phyloP scores from a whole-genome alignment of 805 yeast genomes.

The Barnettozyma californica region DNA sequence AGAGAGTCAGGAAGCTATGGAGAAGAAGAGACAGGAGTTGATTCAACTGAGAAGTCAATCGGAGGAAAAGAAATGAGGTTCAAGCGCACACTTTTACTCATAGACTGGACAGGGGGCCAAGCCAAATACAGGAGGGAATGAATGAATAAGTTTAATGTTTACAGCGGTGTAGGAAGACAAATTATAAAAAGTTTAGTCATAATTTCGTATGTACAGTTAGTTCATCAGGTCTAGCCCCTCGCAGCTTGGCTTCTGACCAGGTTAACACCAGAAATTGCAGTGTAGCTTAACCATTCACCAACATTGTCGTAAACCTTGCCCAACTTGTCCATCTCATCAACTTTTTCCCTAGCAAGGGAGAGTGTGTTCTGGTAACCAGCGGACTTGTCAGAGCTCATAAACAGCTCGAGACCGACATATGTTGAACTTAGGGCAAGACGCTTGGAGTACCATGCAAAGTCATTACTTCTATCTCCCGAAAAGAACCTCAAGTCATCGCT shows the following conservation, averaged over 20 bases:
- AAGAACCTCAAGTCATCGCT: constrained; percentile 79
- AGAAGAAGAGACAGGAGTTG: constrained; percentile 51
- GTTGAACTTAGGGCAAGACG: constrained; percentile 64
- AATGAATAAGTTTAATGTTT: not conserved
- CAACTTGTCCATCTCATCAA: constrained; percentile 45
- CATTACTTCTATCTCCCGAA: constrained; percentile 75
- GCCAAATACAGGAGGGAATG: not conserved
- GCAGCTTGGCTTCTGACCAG: constrained; percentile 65
- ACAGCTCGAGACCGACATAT: constrained; percentile 72
- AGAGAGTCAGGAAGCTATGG: constrained; percentile 49
- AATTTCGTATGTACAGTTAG: constrained; percentile 2
- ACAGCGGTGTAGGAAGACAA: not conserved
- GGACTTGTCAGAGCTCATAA: constrained; percentile 73
- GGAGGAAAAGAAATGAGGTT: constrained; percentile 5
- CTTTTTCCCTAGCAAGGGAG: constrained; percentile 56
- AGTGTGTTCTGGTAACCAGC: constrained; percentile 49
- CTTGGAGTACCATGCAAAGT: constrained; percentile 91
- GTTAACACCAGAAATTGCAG: constrained; percentile 55
- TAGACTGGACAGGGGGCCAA: not conserved
- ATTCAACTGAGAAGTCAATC: constrained; percentile 37
- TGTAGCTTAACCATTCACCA: constrained; percentile 72
- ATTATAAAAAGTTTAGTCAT: not conserved
- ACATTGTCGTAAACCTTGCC: constrained; percentile 59
- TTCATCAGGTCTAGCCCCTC: constrained; percentile 36
- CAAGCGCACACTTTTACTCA: too few species aligned